Conservation (phyloP, 345 rosid species). For the Gossypium longicalyx region DNA sequence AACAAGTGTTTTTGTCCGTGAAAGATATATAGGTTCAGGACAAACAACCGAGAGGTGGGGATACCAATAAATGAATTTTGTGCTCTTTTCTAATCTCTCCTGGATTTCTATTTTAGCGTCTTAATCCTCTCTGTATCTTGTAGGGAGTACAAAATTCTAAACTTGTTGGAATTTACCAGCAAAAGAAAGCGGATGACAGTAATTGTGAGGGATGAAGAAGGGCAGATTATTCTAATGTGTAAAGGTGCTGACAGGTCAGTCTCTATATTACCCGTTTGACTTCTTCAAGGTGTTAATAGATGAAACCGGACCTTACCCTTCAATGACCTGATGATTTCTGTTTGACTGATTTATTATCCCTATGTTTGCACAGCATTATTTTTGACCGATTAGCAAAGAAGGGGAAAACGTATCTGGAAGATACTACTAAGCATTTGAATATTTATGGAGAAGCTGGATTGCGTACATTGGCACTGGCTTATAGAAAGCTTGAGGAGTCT, state of each 20-base stretch:
- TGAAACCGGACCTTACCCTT: neutral
- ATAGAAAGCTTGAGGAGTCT: conserved; percentile 64
- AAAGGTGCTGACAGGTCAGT: conserved; percentile 99
- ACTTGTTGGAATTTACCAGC: conserved; percentile 88
- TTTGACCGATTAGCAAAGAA: conserved; percentile 82
- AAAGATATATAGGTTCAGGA: conserved; percentile 46
- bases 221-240: conserved; percentile 78
- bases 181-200: conserved; percentile 97
- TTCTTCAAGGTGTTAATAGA: neutral
- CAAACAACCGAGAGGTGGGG: conserved; percentile 66
- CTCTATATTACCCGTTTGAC: conserved; percentile 2
- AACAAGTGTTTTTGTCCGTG: conserved; percentile 68
- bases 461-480: conserved; percentile 81
- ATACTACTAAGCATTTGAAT: conserved; percentile 68
- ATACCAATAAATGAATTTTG: neutral
- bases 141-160: conserved; percentile 93
- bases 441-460: conserved; percentile 95
- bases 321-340: neutral
- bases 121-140: conserved; percentile 22
- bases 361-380: conserved; percentile 58
- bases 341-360: conserved; percentile 14
- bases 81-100: conserved; percentile 12
- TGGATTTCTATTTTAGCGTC: conserved; percentile 14
- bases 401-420: conserved; percentile 60
- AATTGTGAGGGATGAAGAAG: conserved; percentile 70